Percentiles rank a stretch among this genome's conserved stretches.
Evolutionary conservation across 1,284 basidiomycete genomes (phyloP).

Genomic region (Sanghuangporus weigelae): DNA sequence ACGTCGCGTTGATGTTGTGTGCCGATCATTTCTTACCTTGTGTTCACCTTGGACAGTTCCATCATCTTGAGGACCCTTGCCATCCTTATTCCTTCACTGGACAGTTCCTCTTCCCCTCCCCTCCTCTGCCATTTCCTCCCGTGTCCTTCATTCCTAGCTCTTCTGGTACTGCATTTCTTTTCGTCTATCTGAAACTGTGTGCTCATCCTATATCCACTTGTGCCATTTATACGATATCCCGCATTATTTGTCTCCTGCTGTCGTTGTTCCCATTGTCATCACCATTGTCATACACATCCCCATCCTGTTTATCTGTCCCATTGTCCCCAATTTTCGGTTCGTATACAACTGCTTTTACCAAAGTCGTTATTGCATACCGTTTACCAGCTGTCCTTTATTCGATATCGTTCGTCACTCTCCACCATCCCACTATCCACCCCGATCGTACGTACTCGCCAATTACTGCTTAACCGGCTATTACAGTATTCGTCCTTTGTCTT

Average conservation of each 20-base stretch:
- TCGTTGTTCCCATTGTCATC: background rate
- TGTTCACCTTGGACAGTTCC: background rate
- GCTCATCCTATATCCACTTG: conserved; percentile 4
- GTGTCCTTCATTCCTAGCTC: background rate
- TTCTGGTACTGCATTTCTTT: conserved; percentile 4
- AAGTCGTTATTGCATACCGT: background rate
- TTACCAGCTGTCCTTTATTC: background rate
- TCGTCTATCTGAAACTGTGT: background rate
- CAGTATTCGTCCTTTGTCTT: background rate
- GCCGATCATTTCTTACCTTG: background rate
- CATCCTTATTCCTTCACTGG: background rate
- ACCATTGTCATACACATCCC: background rate
- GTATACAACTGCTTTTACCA: background rate
- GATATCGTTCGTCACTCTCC: background rate
- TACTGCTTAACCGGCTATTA: background rate
- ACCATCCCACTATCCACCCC: background rate
- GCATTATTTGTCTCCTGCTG: conserved; percentile 5
- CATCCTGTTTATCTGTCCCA: background rate
- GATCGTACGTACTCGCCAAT: background rate
- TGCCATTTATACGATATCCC: background rate
- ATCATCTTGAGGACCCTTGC: background rate
- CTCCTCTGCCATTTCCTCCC: background rate
- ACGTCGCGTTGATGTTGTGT: background rate
- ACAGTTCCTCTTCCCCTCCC: background rate
- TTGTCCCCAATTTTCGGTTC: background rate